Evolutionary conservation across 2,329 filamentous ascomycete species (phyloP).

Genomic region (Colletotrichum endophyticum): DNA sequence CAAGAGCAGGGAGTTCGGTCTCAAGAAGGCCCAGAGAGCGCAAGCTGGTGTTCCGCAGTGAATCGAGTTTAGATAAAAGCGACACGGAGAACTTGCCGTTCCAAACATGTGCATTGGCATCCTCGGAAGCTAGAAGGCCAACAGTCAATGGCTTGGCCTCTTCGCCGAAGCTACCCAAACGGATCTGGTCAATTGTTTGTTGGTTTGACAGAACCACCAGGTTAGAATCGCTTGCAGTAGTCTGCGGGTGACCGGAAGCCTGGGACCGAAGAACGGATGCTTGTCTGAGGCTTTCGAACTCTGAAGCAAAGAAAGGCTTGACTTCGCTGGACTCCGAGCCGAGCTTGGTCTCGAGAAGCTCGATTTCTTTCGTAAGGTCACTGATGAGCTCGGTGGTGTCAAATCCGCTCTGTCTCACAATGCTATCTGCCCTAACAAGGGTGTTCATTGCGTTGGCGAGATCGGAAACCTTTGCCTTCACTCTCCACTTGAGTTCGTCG

Average conservation of each 20-base stretch:
- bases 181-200: slow-evolving; percentile 48
- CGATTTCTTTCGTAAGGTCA: slow-evolving; percentile 56
- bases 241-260: neutral
- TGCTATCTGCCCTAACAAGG: slow-evolving; percentile 59
- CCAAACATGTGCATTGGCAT: slow-evolving; percentile 31
- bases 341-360: slow-evolving; percentile 52
- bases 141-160: slow-evolving; percentile 13
- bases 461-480: slow-evolving; percentile 54
- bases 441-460: slow-evolving; percentile 59
- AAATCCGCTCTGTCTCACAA: slow-evolving; percentile 52
- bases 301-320: slow-evolving; percentile 54
- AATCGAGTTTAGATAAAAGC: slow-evolving; percentile 60
- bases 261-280: slow-evolving; percentile 46
- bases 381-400: slow-evolving; percentile 53
- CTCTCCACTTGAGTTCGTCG: slow-evolving; percentile 65
- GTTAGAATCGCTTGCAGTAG: slow-evolving; percentile 34
- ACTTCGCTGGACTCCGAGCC: slow-evolving; percentile 44
- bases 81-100: slow-evolving; percentile 45
- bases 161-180: slow-evolving; percentile 26
- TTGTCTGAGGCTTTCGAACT: slow-evolving; percentile 65
- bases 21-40: slow-evolving; percentile 68
- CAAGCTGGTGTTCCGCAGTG: slow-evolving; percentile 58
- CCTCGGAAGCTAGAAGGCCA: slow-evolving; percentile 11
- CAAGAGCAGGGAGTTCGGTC: slow-evolving; percentile 66
- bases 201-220: slow-evolving; percentile 54